These are phyloP conservation scores for Lagenaria siceraria DNA, from an alignment of 306 rosid genomes.

Conservation along the genomic window DNA sequence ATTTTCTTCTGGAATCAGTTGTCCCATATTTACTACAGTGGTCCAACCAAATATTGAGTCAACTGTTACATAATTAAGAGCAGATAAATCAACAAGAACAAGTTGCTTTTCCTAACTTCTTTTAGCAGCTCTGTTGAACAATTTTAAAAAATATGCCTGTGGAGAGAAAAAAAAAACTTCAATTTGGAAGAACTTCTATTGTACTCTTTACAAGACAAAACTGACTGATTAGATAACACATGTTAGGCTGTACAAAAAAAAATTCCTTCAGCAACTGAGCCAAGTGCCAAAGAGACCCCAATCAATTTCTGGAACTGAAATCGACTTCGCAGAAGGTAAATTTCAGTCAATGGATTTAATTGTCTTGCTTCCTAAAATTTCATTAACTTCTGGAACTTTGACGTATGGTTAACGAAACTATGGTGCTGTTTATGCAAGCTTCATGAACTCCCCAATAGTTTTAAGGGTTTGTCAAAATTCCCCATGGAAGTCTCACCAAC, in stretches of 20 bases:
- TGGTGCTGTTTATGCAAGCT: not conserved
- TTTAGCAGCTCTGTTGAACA: not conserved
- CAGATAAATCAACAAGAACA: not conserved
- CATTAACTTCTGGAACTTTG: not conserved
- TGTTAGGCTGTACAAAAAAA: conserved; percentile 6
- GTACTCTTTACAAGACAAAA: not conserved
- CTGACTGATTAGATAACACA: not conserved
- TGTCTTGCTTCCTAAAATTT: not conserved
- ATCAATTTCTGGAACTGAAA: not conserved
- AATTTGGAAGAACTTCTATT: not conserved
- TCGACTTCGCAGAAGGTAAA: not conserved
- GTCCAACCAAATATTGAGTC: not conserved
- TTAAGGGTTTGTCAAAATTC: not conserved
- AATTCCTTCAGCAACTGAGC: not conserved
- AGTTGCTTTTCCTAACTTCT: not conserved
- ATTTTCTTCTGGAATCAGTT: not conserved
- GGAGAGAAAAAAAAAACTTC: not conserved
- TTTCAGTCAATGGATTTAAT: not conserved
- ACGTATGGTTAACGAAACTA: not conserved
- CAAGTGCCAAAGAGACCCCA: not conserved
- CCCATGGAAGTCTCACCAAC: conserved; percentile 1
- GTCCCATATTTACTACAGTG: not conserved
- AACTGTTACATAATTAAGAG: not conserved
- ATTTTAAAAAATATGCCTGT: not conserved
- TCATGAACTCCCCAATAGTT: not conserved